Percentiles rank a stretch among this genome's conserved stretches.
phyloP scores from a whole-genome alignment of 176 grass and related monocot genomes.

The Oropetium thomaeum region DNA sequence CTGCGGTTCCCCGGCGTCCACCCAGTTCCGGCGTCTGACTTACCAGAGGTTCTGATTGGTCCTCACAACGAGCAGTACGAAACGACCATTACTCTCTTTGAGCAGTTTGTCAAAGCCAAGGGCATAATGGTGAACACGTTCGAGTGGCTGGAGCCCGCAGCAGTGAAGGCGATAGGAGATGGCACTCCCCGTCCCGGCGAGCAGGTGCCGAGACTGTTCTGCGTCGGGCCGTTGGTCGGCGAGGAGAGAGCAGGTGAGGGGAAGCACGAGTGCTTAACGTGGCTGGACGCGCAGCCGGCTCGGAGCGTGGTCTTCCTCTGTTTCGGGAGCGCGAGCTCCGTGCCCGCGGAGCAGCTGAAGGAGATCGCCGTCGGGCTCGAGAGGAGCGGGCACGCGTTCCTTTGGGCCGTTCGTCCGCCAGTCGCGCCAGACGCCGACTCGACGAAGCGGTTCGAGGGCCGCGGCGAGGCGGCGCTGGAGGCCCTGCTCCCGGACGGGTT shows the following conservation, averaged over 20 bases:
- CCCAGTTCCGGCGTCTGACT: slow-evolving; percentile 36
- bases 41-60: slow-evolving; percentile 37
- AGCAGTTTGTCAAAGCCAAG: slow-evolving; percentile 30
- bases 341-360: slow-evolving; percentile 49
- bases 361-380: slow-evolving; percentile 65
- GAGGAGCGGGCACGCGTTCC: slow-evolving; percentile 50
- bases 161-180: slow-evolving; percentile 34
- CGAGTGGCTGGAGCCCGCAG: slow-evolving; percentile 53
- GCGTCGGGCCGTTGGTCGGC: slow-evolving; percentile 55
- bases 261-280: slow-evolving; percentile 50
- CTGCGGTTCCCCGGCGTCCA: slow-evolving; percentile 46
- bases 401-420: slow-evolving; percentile 51
- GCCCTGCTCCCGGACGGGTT: slow-evolving; percentile 55
- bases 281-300: slow-evolving; percentile 55
- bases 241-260: not conserved
- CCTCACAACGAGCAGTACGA: slow-evolving; percentile 24
- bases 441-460: slow-evolving; percentile 41
- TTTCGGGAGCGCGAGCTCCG: slow-evolving; percentile 63
- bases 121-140: slow-evolving; percentile 69
- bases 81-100: slow-evolving; percentile 17
- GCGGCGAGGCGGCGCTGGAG: slow-evolving; percentile 15
- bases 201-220: slow-evolving; percentile 41
- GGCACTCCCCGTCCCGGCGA: slow-evolving; percentile 38
- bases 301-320: slow-evolving; percentile 80
- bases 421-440: slow-evolving; percentile 23